A percentile compares a stretch with the other conserved stretches of the same genome.
Conservation (phyloP, 805 yeast species). For the Candida insectalens region DNA sequence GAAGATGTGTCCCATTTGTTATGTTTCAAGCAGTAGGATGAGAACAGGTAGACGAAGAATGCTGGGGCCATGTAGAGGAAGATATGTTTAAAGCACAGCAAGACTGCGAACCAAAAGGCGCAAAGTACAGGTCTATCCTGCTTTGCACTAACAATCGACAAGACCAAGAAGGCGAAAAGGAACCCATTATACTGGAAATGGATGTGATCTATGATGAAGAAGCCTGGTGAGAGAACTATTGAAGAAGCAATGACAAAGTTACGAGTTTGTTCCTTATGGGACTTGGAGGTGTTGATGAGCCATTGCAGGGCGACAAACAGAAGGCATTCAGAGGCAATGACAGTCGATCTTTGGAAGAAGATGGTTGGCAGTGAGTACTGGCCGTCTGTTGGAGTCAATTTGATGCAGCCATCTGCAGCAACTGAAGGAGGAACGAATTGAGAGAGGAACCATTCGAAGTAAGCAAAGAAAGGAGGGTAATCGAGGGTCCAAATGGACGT, state of each 20-base stretch:
- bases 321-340: constrained; percentile 64
- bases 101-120: constrained; percentile 60
- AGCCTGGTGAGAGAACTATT: constrained; percentile 79
- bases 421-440: constrained; percentile 60
- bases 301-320: constrained; percentile 64
- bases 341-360: constrained; percentile 74
- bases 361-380: constrained; percentile 70
- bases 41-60: constrained; percentile 66
- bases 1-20: constrained; percentile 12
- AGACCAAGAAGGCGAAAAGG: constrained; percentile 74
- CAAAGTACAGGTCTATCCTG: constrained; percentile 45
- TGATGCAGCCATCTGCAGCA: constrained; percentile 66
- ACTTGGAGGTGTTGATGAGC: constrained; percentile 42
- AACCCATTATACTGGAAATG: constrained; percentile 97
- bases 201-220: constrained; percentile 85
- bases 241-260: constrained; percentile 75
- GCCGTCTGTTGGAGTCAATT: constrained; percentile 51
- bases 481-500: constrained; percentile 90
- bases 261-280: constrained; percentile 29
- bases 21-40: constrained; percentile 57
- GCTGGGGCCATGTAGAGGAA: constrained; percentile 93
- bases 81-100: constrained; percentile 90
- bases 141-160: constrained; percentile 65
- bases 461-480: constrained; percentile 97
- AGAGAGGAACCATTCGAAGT: constrained; percentile 78